Percentiles rank a stretch among this genome's conserved stretches.
phyloP scores from a whole-genome alignment of 805 yeast species.

The Metschnikowia proteae region DNA sequence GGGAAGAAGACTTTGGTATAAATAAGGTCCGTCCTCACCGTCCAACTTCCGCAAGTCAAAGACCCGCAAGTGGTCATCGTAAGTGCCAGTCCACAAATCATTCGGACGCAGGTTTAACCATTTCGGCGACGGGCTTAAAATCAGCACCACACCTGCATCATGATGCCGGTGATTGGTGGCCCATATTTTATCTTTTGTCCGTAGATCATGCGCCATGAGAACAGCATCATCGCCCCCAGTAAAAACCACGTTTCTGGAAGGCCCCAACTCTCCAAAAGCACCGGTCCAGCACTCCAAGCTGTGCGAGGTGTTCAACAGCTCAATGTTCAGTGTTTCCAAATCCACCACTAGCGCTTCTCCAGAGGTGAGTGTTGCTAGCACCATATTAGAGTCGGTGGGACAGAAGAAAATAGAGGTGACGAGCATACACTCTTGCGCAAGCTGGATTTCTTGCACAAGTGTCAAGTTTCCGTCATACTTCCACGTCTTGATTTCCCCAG shows the following conservation, averaged over 20 bases:
- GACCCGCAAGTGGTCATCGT: slow-evolving; percentile 73
- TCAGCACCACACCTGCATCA: slow-evolving; percentile 87
- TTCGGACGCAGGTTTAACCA: slow-evolving; percentile 47
- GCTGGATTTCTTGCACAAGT: slow-evolving; percentile 24
- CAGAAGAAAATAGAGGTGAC: slow-evolving; percentile 65
- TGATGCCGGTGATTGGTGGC: slow-evolving; percentile 54
- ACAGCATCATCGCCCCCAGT: slow-evolving; percentile 90
- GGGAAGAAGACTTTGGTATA: slow-evolving; percentile 51
- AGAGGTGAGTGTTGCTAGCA: slow-evolving; percentile 62
- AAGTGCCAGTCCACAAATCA: slow-evolving; percentile 80
- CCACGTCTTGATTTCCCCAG: slow-evolving; percentile 75
- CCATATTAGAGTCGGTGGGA: slow-evolving; percentile 31
- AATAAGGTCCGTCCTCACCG: slow-evolving; percentile 32
- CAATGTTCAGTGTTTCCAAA: slow-evolving; percentile 15
- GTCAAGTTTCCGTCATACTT: slow-evolving; percentile 17
- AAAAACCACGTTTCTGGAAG: slow-evolving; percentile 55
- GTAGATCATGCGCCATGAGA: slow-evolving; percentile 68
- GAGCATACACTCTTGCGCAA: slow-evolving; percentile 48
- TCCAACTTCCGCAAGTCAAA: slow-evolving; percentile 61
- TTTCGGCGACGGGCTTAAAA: slow-evolving; percentile 43
- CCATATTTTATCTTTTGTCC: slow-evolving; percentile 39
- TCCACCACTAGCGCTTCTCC: slow-evolving; percentile 55
- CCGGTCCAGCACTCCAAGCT: slow-evolving; percentile 88
- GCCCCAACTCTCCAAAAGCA: slow-evolving; percentile 56
- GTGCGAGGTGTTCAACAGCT: slow-evolving; percentile 45